Evolutionary conservation across 345 rosid species (phyloP), one percentile per base, ranked within the genome.

Genomic region (Odontarrhena argentea): DNA sequence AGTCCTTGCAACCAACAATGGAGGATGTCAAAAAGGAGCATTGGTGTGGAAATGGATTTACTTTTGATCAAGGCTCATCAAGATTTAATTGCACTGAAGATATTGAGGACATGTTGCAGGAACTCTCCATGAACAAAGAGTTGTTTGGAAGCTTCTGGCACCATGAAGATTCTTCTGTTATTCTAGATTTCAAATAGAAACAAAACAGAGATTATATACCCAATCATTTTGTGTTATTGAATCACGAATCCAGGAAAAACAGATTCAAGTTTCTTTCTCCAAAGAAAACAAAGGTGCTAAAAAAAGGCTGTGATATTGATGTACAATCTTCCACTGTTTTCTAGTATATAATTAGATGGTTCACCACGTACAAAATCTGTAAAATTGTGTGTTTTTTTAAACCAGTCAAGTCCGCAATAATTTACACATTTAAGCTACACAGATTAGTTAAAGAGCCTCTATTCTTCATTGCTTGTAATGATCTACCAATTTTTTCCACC

Each of bases 141-240:
- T 80, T 83, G 44, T 92, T 92, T 70, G 98, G 95, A 76, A 89
- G 95, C 85, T 92, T 92, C 72, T 86, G 98, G 98, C 82, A 83
- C 7, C 76, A 82, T 26, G 75, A 71, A 38, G 62, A 56, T 28
- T 37, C 67, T 37, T 35, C 68, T 59, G 67, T 44, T 28, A 43
- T 41, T 58, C 6, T 48, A 12, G 8, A 62, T 63, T 40, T 37
- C 70, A 56, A 55, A 47, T 64, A 47, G 30, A 3, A 11, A 48
- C 8, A 8, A 48, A 63, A 35, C 45, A 56, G 38, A 64, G 36
- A 41, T 38, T 9, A 30, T 45, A 14, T 38, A n/a, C 56, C 8
- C 59, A 7, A n/a, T 30, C 54, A 7, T 34, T 12, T 11, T 52
- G 38, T 35, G 55, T 36, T 35, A 4, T 10, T 51, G 35, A 40